These are phyloP conservation scores for Termitomyces eurrhizus DNA, from an alignment of 768 basidiomycete genomes.

Conservation along the genomic window DNA sequence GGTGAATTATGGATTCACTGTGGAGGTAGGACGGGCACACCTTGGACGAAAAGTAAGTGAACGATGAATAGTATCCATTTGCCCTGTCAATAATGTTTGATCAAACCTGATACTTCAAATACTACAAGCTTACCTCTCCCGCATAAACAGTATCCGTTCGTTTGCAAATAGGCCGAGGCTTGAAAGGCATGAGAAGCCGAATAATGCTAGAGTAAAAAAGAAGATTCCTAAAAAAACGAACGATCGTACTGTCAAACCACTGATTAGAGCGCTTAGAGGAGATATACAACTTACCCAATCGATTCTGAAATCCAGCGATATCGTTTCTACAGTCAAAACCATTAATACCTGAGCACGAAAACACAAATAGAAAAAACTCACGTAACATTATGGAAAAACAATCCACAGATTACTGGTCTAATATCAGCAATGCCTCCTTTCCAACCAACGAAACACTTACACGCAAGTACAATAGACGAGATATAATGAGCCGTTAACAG, in stretches of 20 bases:
- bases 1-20: background rate
- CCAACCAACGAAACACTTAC: constrained; percentile 44
- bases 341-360: background rate
- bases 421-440: constrained; percentile 1
- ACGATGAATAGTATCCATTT: constrained; percentile 96
- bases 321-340: constrained; percentile 53
- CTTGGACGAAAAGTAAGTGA: constrained; percentile 97
- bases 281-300: constrained; percentile 53
- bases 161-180: constrained; percentile 93
- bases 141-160: constrained; percentile 94
- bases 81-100: constrained; percentile 44
- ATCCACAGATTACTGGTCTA: constrained; percentile 78
- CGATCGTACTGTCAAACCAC: background rate
- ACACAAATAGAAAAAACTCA: constrained; percentile 26
- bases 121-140: constrained; percentile 69
- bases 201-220: constrained; percentile 95
- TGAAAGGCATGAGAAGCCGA: constrained; percentile 95
- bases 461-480: constrained; percentile 76
- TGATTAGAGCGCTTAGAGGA: background rate
- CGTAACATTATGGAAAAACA: constrained; percentile 89
- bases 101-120: background rate
- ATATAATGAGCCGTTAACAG: constrained; percentile 88
- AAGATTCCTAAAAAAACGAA: constrained; percentile 63
- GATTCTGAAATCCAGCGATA: constrained; percentile 96
- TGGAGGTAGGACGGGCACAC: constrained; percentile 25